Evolutionary conservation across 495 filamentous ascomycete genomes (phyloP).

Genomic region (Evernia prunastri): DNA sequence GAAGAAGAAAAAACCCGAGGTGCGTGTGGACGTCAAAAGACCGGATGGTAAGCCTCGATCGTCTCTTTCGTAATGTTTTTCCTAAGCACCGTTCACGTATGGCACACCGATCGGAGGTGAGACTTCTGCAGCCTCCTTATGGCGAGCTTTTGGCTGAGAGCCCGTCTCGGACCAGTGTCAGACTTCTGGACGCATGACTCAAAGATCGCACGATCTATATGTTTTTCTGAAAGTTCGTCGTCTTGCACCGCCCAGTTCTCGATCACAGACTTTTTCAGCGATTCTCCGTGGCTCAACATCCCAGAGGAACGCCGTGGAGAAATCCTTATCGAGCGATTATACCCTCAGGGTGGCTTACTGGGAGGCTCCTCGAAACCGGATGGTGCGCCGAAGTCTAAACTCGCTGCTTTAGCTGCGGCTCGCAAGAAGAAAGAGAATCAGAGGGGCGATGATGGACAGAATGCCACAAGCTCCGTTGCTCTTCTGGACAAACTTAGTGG

Average conservation of each 20-base stretch:
- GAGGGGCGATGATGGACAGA: conserved; percentile 35
- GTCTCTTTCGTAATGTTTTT: neutral
- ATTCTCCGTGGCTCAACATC: conserved; percentile 79
- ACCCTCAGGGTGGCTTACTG: conserved; percentile 56
- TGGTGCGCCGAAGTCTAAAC: conserved; percentile 70
- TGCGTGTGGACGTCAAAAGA: conserved; percentile 31
- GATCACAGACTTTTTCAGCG: conserved; percentile 63
- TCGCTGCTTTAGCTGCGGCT: conserved; percentile 82
- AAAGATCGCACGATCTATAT: neutral
- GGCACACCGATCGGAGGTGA: neutral
- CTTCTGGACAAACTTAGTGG: conserved; percentile 23
- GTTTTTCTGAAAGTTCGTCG: neutral
- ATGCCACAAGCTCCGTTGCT: conserved; percentile 18
- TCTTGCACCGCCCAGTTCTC: conserved; percentile 20
- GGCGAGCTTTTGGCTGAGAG: conserved; percentile 14
- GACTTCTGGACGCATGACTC: neutral
- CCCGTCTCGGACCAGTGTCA: conserved; percentile 9
- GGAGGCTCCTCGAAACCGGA: conserved; percentile 62
- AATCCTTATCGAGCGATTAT: conserved; percentile 57
- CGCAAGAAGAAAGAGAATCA: conserved; percentile 73
- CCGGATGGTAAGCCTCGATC: conserved; percentile 45
- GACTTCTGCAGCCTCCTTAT: neutral
- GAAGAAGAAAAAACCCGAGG: conserved; percentile 31
- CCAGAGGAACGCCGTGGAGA: conserved; percentile 60
- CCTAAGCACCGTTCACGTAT: neutral